These are phyloP conservation scores for Chernovozyma sophiae-reginae DNA, from an alignment of 1,139 yeast genomes.

Conservation along the genomic window DNA sequence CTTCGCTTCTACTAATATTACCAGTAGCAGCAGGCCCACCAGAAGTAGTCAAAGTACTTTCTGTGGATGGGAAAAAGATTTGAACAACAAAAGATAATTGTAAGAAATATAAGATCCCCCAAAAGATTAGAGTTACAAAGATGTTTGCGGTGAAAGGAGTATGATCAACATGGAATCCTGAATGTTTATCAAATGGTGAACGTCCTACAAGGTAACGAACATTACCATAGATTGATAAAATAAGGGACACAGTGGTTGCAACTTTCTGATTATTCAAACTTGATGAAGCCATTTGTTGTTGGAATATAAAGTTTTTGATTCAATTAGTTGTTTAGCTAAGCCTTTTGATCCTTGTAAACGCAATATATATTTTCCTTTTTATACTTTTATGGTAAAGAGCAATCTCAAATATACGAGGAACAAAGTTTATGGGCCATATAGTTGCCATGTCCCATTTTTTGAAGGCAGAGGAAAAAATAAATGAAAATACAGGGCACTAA, in stretches of 20 bases:
- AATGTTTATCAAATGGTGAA: constrained; percentile 38
- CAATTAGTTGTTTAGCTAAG: too few species aligned
- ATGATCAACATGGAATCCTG: constrained; percentile 39
- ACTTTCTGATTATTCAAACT: constrained; percentile 32
- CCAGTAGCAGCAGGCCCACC: constrained; percentile 5
- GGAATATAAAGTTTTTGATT: too few species aligned
- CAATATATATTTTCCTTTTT: too few species aligned
- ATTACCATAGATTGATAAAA: constrained; percentile 52
- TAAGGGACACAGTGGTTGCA: constrained; percentile 45
- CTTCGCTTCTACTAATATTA: constrained; percentile 20
- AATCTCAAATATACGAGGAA: too few species aligned
- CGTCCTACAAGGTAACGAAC: constrained; percentile 52
- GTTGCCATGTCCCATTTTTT: too few species aligned
- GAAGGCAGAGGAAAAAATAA: too few species aligned
- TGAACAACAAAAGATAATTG: constrained; percentile 54
- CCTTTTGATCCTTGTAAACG: too few species aligned
- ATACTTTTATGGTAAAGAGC: too few species aligned
- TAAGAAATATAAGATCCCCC: constrained; percentile 50
- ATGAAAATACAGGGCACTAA: too few species aligned
- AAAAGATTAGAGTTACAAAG: constrained; percentile 49
- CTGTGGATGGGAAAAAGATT: constrained; percentile 43
- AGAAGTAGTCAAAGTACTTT: constrained; percentile 13
- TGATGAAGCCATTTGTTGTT: neutral
- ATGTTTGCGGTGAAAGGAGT: constrained; percentile 71
- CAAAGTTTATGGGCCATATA: too few species aligned